phyloP scores from a whole-genome alignment of 2,329 filamentous ascomycete genomes.

The Fusarium guadeloupense region DNA sequence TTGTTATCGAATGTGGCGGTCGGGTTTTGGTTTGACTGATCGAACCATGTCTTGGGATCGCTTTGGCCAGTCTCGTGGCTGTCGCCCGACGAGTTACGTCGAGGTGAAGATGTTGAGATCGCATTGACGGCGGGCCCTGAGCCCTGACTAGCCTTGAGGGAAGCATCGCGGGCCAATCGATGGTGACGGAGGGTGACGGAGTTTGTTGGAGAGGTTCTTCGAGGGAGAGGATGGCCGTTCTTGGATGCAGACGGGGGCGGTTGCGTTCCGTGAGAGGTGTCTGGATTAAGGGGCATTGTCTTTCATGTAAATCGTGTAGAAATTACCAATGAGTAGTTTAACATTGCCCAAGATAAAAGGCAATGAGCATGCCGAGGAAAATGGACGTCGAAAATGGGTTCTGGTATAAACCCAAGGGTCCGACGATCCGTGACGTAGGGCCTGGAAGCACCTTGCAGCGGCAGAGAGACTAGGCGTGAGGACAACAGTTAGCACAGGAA shows the following conservation, averaged over 20 bases:
- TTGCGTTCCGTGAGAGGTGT: constrained; percentile 38
- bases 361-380: constrained; percentile 9
- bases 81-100: constrained; percentile 58
- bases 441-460: constrained; percentile 26
- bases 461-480: constrained; percentile 8
- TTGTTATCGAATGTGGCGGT: constrained; percentile 53
- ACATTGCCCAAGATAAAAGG: constrained; percentile 15
- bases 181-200: constrained; percentile 61
- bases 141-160: constrained; percentile 42
- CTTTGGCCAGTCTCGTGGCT: constrained; percentile 60
- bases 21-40: constrained; percentile 62
- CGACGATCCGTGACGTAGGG: constrained; percentile 35
- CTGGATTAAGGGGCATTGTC: constrained; percentile 44
- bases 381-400: constrained; percentile 10
- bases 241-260: constrained; percentile 33
- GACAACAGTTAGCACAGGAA: constrained; percentile 21
- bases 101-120: constrained; percentile 36
- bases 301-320: constrained; percentile 9
- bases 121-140: constrained; percentile 33
- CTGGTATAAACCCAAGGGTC: constrained; percentile 21
- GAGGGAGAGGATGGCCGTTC: constrained; percentile 54
- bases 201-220: constrained; percentile 55
- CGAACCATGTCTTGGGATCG: constrained; percentile 65
- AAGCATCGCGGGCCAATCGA: constrained; percentile 56
- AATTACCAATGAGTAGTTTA: constrained; percentile 10